Evolutionary conservation across 306 rosid species (phyloP), one percentile per base, ranked within the genome.

Genomic region (Sechiopsis laciniata): DNA sequence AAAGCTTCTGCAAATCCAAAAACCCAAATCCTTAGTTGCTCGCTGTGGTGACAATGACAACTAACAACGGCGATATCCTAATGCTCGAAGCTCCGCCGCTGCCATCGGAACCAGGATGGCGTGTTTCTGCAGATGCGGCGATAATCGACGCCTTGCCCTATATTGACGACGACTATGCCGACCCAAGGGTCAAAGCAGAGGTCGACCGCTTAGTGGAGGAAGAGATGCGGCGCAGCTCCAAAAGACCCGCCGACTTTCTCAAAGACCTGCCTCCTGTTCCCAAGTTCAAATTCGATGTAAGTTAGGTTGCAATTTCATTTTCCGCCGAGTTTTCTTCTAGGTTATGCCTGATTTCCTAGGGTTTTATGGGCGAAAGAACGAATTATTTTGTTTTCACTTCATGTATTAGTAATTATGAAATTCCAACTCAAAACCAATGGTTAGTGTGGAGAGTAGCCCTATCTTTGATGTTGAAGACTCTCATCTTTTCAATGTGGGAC

Each of bases 141-240:
- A 77, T 85, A 51, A 85, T 90, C 62, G 97, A 94, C 60, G 98
- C 98, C 24, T 77, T 94, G 82, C 96, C 98, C 42, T 94, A 94
- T 87, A 89, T 94, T 66, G 98, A 94, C 77, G 94, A 84, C 22
- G 97, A 90, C 87, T 94, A 94, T 79, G 83, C 85, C 13, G 69
- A 88, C 75, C 85, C 89, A 1, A 70, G 84, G 57, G 92, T 94
- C 50, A 94, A 94, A 82, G 56, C 75, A 6, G 98, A 90, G 77
- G 98, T 94, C 51, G 97, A 90, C 78, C 94, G 89, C 42, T 82
- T 89, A 69, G 89, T 94, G 9, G 97, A 90, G 83, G 96, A 90
- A 6, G 97, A 94, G 86, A 85, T 94, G 95, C 94, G 97, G 10
- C 92, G 95, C 12, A 94, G 98, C 86, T 78, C 78, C 6, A 90